These are phyloP conservation scores for Yamadazyma olivae DNA, from an alignment of 805 yeast species.

Conservation along the genomic window DNA sequence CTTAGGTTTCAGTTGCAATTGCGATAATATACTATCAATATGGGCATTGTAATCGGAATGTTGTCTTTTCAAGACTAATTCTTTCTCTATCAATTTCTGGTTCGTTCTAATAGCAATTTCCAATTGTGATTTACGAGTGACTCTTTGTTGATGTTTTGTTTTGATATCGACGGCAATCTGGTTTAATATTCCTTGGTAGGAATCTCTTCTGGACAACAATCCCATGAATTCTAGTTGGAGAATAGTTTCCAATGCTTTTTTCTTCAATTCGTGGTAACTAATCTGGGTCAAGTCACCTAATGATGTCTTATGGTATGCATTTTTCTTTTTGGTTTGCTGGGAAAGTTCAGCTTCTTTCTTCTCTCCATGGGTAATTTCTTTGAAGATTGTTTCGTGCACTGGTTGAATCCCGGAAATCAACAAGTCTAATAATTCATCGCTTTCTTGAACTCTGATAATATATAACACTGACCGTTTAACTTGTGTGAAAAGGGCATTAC, in stretches of 20 bases:
- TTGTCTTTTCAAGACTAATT: slow-evolving; percentile 42
- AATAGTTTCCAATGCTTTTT: slow-evolving; percentile 67
- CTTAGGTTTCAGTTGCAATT: slow-evolving; percentile 43
- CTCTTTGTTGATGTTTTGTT: slow-evolving; percentile 44
- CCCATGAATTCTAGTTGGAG: slow-evolving; percentile 73
- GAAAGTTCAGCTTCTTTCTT: slow-evolving; percentile 16
- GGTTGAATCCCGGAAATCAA: slow-evolving; percentile 64
- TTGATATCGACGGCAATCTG: slow-evolving; percentile 79
- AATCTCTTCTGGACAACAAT: slow-evolving; percentile 59
- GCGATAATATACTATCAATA: slow-evolving; percentile 41
- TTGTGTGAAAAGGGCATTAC: slow-evolving; percentile 61
- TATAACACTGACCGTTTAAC: slow-evolving; percentile 81
- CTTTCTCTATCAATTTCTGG: slow-evolving; percentile 43
- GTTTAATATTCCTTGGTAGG: slow-evolving; percentile 76
- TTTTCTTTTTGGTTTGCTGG: slow-evolving; percentile 32
- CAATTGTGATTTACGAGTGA: slow-evolving; percentile 39
- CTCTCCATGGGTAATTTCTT: slow-evolving; percentile 51
- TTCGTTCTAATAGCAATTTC: slow-evolving; percentile 40
- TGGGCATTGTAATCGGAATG: slow-evolving; percentile 46
- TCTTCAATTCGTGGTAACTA: slow-evolving; percentile 74
- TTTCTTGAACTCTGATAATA: slow-evolving; percentile 78
- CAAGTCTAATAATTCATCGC: slow-evolving; percentile 63
- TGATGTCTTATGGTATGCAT: slow-evolving; percentile 43
- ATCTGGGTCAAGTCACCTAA: slow-evolving; percentile 47
- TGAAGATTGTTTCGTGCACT: slow-evolving; percentile 66